Percentiles rank a stretch among this genome's conserved stretches.
Evolutionary conservation across 2,329 filamentous ascomycete species (phyloP).

Genomic region (Zasmidium citrigriseum): DNA sequence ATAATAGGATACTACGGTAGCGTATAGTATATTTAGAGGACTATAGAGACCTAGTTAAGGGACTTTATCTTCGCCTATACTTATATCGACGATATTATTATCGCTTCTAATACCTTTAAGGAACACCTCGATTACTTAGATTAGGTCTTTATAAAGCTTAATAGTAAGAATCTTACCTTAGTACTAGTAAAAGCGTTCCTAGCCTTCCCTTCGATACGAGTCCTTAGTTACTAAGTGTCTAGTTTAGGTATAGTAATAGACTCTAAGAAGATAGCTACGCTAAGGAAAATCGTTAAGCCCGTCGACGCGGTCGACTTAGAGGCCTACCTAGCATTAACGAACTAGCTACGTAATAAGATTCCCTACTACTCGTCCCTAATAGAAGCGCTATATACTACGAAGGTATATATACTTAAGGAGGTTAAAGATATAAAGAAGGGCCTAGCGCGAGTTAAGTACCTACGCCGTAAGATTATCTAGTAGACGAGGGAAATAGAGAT

Average conservation of each 20-base stretch:
- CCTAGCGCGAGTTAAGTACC: not conserved
- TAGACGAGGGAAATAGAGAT: not conserved
- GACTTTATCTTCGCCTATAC: not conserved
- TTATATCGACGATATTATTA: slow-evolving; percentile 3
- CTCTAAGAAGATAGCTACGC: not conserved
- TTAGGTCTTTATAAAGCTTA: not conserved
- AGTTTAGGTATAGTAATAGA: not conserved
- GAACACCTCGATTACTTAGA: not conserved
- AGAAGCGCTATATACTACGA: not conserved
- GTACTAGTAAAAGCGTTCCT: not conserved
- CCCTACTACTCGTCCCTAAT: not conserved
- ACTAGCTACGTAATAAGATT: not conserved
- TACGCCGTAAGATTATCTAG: not conserved
- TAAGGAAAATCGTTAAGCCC: not conserved
- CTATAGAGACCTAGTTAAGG: not conserved
- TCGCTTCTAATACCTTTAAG: not conserved
- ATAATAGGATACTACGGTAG: slow-evolving; percentile 4
- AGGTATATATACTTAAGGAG: no score
- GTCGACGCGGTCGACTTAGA: not conserved
- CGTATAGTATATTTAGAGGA: not conserved
- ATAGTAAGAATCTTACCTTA: not conserved
- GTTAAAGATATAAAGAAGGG: not conserved
- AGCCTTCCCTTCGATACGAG: not conserved
- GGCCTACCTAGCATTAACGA: not conserved
- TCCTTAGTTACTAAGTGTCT: not conserved